Conservation (phyloP, 441 rosid species). For the Kokia cookei region DNA sequence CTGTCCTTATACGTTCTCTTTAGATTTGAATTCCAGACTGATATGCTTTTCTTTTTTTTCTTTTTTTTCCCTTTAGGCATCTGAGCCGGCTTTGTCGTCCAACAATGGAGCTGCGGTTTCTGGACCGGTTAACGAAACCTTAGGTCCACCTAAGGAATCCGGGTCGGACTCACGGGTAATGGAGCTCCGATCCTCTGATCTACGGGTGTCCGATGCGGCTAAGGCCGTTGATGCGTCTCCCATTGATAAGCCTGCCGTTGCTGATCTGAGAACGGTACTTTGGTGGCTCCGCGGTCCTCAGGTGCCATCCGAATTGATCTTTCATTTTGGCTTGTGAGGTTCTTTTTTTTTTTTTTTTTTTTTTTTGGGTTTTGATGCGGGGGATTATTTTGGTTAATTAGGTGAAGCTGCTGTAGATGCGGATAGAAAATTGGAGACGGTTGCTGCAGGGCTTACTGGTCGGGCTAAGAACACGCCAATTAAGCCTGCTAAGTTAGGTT, state of each 20-base stretch:
- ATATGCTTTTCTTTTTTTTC: no score
- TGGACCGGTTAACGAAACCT: constrained; percentile 29
- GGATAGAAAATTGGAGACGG: constrained; percentile 49
- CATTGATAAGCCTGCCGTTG: constrained; percentile 43
- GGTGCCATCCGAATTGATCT: constrained; percentile 38
- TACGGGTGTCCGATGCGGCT: constrained; percentile 30
- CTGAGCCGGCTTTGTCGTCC: constrained; percentile 45
- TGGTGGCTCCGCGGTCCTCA: constrained; percentile 37
- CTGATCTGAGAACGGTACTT: constrained; percentile 32
- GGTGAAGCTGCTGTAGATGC: constrained; percentile 42
- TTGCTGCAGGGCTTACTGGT: neutral
- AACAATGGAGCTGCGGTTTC: constrained; percentile 31
- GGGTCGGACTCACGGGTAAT: constrained; percentile 45
- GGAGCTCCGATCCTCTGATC: constrained; percentile 71
- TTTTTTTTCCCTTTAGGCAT: constrained; percentile 29
- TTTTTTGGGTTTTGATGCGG: constrained; percentile 1
- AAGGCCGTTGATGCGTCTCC: constrained; percentile 34
- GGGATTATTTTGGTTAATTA: constrained; percentile 13
- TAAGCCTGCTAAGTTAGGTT: constrained; percentile 32
- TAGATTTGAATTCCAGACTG: constrained; percentile 22
- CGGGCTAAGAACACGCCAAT: constrained; percentile 44
- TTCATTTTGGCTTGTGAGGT: neutral
- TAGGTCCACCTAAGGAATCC: constrained; percentile 44
- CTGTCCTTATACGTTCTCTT: neutral
- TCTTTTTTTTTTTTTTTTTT: no score